A percentile compares a stretch with the other conserved stretches of the same genome.
Conservation (phyloP, 140 eudicot species). For the Ambrosia hybrid region DNA sequence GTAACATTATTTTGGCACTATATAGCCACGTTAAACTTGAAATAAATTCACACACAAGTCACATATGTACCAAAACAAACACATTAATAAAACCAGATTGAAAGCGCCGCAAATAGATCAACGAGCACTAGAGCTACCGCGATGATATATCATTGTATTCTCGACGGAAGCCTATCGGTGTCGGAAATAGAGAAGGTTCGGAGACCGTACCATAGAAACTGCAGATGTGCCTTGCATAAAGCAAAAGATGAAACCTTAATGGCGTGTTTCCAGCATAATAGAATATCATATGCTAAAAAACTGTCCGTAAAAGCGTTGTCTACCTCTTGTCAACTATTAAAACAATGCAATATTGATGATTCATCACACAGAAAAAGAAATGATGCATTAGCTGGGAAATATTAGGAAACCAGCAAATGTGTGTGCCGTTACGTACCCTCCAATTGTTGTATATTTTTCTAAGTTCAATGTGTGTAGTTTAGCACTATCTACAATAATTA, state of each 20-base stretch:
- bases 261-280: conserved; percentile 29
- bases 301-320: neutral
- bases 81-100: neutral
- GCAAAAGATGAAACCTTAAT: conserved; percentile 17
- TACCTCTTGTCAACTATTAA: neutral
- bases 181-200: conserved; percentile 25
- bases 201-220: conserved; percentile 35
- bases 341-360: neutral
- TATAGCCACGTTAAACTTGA: conserved; percentile 4
- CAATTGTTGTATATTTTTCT: neutral
- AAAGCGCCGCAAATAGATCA: neutral
- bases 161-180: conserved; percentile 35
- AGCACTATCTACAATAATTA: neutral
- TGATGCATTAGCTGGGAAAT: conserved; percentile 1
- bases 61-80: neutral
- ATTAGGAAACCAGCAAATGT: neutral
- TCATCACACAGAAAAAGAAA: neutral
- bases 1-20: conserved; percentile 1
- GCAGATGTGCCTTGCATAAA: conserved; percentile 20
- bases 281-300: conserved; percentile 30
- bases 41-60: neutral
- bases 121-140: neutral
- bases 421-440: neutral
- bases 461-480: neutral
- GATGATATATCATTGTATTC: conserved; percentile 25